A percentile compares a stretch with the other conserved stretches of the same genome.
These are phyloP conservation scores for Populus hybrid DNA, from an alignment of 441 rosid species.

Conservation along the genomic window DNA sequence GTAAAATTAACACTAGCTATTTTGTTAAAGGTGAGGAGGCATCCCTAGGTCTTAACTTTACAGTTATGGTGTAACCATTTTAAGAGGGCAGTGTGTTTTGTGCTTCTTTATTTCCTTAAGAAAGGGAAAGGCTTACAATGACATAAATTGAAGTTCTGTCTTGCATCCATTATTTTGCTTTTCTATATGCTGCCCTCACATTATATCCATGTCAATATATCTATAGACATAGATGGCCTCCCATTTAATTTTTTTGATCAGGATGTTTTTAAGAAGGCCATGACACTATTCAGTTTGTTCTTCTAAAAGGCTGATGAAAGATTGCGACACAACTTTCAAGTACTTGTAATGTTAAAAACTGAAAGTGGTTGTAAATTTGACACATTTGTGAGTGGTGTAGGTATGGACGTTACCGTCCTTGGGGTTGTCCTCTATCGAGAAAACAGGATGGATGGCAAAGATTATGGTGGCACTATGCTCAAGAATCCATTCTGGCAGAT, in stretches of 20 bases:
- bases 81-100: not conserved
- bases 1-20: not conserved
- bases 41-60: not conserved
- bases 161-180: not conserved
- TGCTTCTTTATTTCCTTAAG: not conserved
- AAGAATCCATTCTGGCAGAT: conserved; percentile 71
- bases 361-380: not conserved
- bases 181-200: not conserved
- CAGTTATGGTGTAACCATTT: not conserved
- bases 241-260: not conserved
- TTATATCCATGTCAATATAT: not conserved
- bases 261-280: not conserved
- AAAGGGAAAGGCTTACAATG: not conserved
- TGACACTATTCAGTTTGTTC: not conserved
- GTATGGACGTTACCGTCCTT: conserved; percentile 94
- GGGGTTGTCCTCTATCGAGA: conserved; percentile 48
- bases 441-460: conserved; percentile 78
- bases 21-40: not conserved
- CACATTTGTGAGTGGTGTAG: conserved; percentile 35
- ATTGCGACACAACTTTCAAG: not conserved
- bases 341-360: not conserved
- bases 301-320: not conserved
- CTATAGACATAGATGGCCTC: not conserved
- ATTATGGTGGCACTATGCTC: conserved; percentile 94
- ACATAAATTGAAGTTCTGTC: not conserved